Evolutionary conservation across 805 yeast genomes (phyloP).

Genomic region (Lipomyces sp.): DNA sequence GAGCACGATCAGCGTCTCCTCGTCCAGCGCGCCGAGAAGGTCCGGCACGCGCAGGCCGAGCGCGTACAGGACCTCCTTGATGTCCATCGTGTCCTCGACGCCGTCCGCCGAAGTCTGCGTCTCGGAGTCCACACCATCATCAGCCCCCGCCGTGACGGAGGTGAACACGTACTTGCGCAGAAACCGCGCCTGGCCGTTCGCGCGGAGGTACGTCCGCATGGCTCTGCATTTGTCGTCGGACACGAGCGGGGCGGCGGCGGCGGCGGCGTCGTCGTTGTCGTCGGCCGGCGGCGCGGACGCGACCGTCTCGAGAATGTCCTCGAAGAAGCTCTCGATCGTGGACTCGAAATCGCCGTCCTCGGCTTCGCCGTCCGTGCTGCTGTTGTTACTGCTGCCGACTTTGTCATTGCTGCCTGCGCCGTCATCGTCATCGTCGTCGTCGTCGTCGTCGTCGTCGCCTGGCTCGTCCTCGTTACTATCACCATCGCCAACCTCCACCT

Average conservation of each 20-base stretch:
- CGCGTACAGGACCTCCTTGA: conserved; percentile 28
- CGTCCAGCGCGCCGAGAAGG: conserved; percentile 40
- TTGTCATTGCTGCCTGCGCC: not conserved
- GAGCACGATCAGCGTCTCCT: conserved; percentile 41
- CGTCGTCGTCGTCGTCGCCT: not conserved
- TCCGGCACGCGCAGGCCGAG: conserved; percentile 20
- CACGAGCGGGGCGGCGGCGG: not conserved
- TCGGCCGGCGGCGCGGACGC: not conserved
- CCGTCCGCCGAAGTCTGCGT: not conserved
- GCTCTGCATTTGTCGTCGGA: conserved; percentile 3
- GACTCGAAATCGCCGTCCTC: not conserved
- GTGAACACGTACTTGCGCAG: conserved; percentile 8
- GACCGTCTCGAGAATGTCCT: conserved; percentile 4
- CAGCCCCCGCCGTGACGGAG: not conserved
- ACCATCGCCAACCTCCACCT: not conserved
- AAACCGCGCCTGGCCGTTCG: conserved; percentile 13
- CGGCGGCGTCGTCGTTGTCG: too few species aligned
- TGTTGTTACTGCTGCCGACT: not conserved
- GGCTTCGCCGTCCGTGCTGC: not conserved
- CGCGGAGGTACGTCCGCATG: conserved; percentile 11
- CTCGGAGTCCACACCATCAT: not conserved
- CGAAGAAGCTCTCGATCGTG: not conserved
- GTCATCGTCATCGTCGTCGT: not conserved
- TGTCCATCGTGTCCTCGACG: conserved; percentile 9
- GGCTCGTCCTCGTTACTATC: not conserved